phyloP scores from a whole-genome alignment of 2,329 filamentous ascomycete genomes.

The Nemania abortiva region DNA sequence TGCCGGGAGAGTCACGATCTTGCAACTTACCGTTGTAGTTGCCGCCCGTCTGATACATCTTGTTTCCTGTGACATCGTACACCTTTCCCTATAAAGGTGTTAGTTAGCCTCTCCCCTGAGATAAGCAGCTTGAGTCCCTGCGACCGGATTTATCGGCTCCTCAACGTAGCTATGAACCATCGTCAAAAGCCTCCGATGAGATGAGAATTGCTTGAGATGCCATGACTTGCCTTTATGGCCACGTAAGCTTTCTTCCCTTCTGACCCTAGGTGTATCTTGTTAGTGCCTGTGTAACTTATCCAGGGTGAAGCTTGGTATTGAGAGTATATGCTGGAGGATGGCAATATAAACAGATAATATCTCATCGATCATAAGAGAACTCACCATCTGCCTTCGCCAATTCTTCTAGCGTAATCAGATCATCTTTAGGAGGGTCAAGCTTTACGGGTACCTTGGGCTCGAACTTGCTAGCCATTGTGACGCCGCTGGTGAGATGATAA shows the following conservation, averaged over 20 bases:
- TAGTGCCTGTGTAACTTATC: conserved; percentile 5
- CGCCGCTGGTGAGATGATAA: not conserved
- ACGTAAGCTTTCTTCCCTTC: conserved; percentile 75
- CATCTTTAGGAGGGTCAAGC: conserved; percentile 86
- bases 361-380: conserved; percentile 46
- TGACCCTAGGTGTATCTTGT: conserved; percentile 61
- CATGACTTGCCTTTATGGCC: conserved; percentile 72
- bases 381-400: conserved; percentile 86
- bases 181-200: conserved; percentile 41
- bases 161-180: not conserved
- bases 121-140: not conserved
- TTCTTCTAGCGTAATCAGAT: conserved; percentile 84
- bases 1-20: conserved; percentile 4
- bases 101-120: conserved; percentile 14
- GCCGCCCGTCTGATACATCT: conserved; percentile 83
- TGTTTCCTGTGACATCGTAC: conserved; percentile 93
- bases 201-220: conserved; percentile 44
- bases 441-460: conserved; percentile 81
- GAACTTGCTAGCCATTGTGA: conserved; percentile 73
- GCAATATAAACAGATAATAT: conserved; percentile 3
- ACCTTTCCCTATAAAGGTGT: conserved; percentile 76
- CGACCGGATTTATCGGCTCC: not conserved
- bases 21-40: conserved; percentile 81
- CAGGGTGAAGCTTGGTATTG: not conserved
- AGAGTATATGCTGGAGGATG: not conserved